These are phyloP conservation scores for Calocybe gangraenosa DNA, from an alignment of 768 basidiomycete genomes.

Conservation along the genomic window DNA sequence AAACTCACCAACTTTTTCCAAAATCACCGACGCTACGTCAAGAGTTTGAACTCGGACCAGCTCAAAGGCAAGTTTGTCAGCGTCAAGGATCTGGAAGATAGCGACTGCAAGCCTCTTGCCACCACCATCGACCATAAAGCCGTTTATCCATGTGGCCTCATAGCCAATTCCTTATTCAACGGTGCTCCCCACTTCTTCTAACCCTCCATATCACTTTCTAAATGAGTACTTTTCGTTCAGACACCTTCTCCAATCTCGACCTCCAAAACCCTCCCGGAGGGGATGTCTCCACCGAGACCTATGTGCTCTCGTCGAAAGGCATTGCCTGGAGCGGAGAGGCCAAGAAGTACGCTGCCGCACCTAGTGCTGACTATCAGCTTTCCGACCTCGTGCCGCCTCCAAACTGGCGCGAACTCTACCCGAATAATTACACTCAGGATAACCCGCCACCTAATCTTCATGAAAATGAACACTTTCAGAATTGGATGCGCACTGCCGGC, in stretches of 20 bases:
- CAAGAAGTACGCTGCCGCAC: conserved; percentile 77
- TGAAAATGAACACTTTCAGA: conserved; percentile 90
- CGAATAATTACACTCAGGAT: conserved; percentile 61
- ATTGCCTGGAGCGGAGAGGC: conserved; percentile 97
- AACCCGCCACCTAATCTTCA: conserved; percentile 71
- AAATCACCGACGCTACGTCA: conserved; percentile 97
- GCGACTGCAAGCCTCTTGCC: conserved; percentile 91
- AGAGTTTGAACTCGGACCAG: conserved; percentile 82
- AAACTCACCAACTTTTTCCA: conserved; percentile 96
- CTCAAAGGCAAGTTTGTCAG: conserved; percentile 68
- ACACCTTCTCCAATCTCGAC: conserved; percentile 70
- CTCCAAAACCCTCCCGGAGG: conserved; percentile 51
- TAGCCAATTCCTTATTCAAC: conserved; percentile 97
- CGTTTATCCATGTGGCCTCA: conserved; percentile 94
- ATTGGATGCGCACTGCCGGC: conserved; percentile 99
- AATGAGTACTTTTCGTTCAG: conserved; percentile 32
- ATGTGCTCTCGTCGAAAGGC: conserved; percentile 68
- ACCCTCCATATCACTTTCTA: not conserved
- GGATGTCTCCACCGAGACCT: conserved; percentile 42
- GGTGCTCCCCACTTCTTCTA: conserved; percentile 42
- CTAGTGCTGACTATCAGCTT: conserved; percentile 41
- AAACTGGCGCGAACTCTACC: conserved; percentile 78
- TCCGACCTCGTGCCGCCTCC: conserved; percentile 84
- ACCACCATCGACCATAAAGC: conserved; percentile 40
- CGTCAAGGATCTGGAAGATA: conserved; percentile 43